Evolutionary conservation across 179 eudicot species (phyloP), one percentile per base, ranked within the genome.

Genomic region (Dionaea muscipula): DNA sequence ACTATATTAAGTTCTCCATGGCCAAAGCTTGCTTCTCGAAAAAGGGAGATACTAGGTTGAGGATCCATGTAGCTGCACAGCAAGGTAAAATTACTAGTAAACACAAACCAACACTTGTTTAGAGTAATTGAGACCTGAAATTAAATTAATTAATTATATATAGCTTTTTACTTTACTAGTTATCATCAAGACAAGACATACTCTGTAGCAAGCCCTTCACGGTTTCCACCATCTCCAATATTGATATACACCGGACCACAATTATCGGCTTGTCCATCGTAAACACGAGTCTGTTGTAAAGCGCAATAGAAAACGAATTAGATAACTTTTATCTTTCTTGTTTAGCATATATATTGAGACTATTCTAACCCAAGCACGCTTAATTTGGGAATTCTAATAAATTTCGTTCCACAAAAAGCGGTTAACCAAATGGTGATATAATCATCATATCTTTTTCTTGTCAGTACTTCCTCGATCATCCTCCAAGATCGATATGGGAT

Each of bases 21-120:
- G 28, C 95, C 93, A 31, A 86, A 86, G 54, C 95, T 86, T 39
- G 93, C 81, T 66, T 86, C 44, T n/a, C 44, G 7, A 15, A 39
- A 39, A 13, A 39, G 44, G 3, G 44, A 39, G 23, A 80, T 69
- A 0, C 53, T 17, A 3, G 78, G 79, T 20, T 65, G 62, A 51
- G 78, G 80, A 18, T 74, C 60, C 22, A 47, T 47, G 55, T 65
- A 83, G 24, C 93, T 83, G 69, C 41, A 38, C 25, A 44, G 2
- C 35, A 31, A 31, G 35, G 10, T 11, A 51, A 7, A 31, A 11
- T 4, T 31, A 0, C 5, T 13, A 38, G 7, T 11, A 31, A 11
- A 31, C 5, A 31, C 35, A 31, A 31, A 31, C 35, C 10, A 4
- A 31, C 8, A 28, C 8, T 28, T 28, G 8, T 8, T 3, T 28